phyloP scores from a whole-genome alignment of 1,284 basidiomycete genomes.

The Rhodotorula sp. region DNA sequence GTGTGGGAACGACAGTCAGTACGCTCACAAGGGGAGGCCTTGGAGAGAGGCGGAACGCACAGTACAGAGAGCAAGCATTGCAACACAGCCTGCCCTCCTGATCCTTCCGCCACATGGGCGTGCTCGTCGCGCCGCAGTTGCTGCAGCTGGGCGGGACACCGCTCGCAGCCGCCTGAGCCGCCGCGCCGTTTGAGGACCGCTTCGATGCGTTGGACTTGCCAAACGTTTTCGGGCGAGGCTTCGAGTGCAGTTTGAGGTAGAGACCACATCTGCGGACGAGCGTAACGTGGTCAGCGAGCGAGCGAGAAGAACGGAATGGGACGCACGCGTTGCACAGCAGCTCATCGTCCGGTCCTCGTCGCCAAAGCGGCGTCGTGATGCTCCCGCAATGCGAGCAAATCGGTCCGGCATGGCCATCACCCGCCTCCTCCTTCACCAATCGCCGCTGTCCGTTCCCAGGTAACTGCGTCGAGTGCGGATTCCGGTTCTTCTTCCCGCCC shows the following conservation, averaged over 20 bases:
- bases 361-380: slow-evolving; percentile 40
- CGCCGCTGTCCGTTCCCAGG: slow-evolving; percentile 21
- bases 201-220: slow-evolving; percentile 27
- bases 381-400: slow-evolving; percentile 36
- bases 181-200: slow-evolving; percentile 27
- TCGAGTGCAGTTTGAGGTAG: slow-evolving; percentile 40
- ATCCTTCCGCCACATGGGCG: slow-evolving; percentile 42
- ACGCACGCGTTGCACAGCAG: slow-evolving; percentile 41
- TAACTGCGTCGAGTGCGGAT: slow-evolving; percentile 39
- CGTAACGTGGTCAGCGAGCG: not conserved
- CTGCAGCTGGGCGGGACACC: slow-evolving; percentile 34
- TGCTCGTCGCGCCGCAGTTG: slow-evolving; percentile 39
- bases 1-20: not conserved
- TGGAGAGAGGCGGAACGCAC: slow-evolving; percentile 16
- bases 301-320: too few species aligned
- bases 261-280: slow-evolving; percentile 34
- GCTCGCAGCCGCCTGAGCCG: slow-evolving; percentile 35
- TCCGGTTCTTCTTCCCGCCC: slow-evolving; percentile 38
- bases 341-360: slow-evolving; percentile 40
- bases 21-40: too few species aligned
- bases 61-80: slow-evolving; percentile 41
- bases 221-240: slow-evolving; percentile 37
- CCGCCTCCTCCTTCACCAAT: slow-evolving; percentile 20
- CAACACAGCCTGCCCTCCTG: slow-evolving; percentile 33
- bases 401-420: slow-evolving; percentile 33